These are phyloP conservation scores for Daedaleopsis sinensis DNA, from an alignment of 768 basidiomycete genomes.

Conservation along the genomic window DNA sequence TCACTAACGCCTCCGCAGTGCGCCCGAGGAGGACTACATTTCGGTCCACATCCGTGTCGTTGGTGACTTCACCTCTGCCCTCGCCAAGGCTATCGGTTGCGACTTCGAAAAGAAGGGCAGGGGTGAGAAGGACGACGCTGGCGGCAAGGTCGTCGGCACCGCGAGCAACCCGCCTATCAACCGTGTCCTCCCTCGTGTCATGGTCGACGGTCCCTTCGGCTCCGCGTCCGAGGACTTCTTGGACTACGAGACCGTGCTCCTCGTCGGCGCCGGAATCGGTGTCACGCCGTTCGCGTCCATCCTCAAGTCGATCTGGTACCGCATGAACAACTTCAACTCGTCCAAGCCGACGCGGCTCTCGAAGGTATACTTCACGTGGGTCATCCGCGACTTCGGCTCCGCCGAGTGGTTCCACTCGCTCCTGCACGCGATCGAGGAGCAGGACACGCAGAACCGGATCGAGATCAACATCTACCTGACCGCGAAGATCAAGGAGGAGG, in stretches of 20 bases:
- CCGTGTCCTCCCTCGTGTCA: conserved; percentile 82
- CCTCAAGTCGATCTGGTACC: conserved; percentile 93
- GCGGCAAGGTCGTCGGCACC: conserved; percentile 65
- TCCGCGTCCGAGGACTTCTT: conserved; percentile 90
- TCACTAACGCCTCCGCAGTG: conserved; percentile 45
- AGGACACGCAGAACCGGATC: conserved; percentile 82
- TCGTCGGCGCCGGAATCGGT: conserved; percentile 95
- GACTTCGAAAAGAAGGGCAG: conserved; percentile 65
- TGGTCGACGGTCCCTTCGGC: conserved; percentile 97
- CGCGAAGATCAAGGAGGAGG: conserved; percentile 87
- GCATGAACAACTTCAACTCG: conserved; percentile 85
- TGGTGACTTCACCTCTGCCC: conserved; percentile 89
- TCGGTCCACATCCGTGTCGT: conserved; percentile 90
- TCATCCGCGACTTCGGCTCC: conserved; percentile 88
- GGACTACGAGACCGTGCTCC: conserved; percentile 85
- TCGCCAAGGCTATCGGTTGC: conserved; percentile 83
- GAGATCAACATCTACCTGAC: conserved; percentile 97
- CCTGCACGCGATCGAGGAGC: conserved; percentile 90
- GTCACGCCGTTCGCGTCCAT: conserved; percentile 96
- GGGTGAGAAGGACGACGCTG: conserved; percentile 47
- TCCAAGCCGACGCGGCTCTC: conserved; percentile 80
- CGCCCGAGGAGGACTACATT: conserved; percentile 94
- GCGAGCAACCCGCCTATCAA: conserved; percentile 62
- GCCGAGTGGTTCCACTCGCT: conserved; percentile 96
- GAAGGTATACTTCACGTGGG: conserved; percentile 94